These are phyloP conservation scores for Westerdykella ornata DNA, from an alignment of 2,329 filamentous ascomycete species.

Conservation along the genomic window DNA sequence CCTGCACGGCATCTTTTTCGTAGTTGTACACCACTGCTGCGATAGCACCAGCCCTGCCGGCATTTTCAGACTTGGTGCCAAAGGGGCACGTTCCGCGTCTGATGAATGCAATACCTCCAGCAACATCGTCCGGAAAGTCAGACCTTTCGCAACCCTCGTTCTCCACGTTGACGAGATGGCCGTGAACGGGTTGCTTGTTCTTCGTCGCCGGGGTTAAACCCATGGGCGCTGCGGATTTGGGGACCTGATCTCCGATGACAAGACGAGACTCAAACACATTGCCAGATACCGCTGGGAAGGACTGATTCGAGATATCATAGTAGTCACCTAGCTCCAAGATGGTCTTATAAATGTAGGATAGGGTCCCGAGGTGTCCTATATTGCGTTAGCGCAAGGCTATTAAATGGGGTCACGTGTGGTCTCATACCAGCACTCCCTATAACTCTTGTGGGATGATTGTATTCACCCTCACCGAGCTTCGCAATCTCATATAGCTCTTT, in stretches of 20 bases:
- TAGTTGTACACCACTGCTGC: constrained; percentile 74
- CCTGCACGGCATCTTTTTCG: constrained; percentile 52
- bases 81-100: constrained; percentile 66
- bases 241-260: constrained; percentile 28
- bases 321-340: constrained; percentile 36
- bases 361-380: constrained; percentile 30
- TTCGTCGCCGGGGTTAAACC: constrained; percentile 34
- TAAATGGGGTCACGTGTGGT: constrained; percentile 10
- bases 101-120: constrained; percentile 65
- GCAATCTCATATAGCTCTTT: constrained; percentile 38
- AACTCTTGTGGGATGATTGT: constrained; percentile 40
- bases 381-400: constrained; percentile 6
- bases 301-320: constrained; percentile 36
- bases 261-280: constrained; percentile 34
- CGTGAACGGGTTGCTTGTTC: constrained; percentile 33
- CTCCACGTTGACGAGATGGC: constrained; percentile 28
- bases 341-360: constrained; percentile 36
- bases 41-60: constrained; percentile 63
- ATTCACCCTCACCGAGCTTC: constrained; percentile 38
- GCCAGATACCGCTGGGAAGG: constrained; percentile 32
- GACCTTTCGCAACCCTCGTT: constrained; percentile 30
- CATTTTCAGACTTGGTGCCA: constrained; percentile 62
- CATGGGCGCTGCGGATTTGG: constrained; percentile 33
- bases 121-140: constrained; percentile 57
- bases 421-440: constrained; percentile 32